Conservation (phyloP, 2,329 filamentous ascomycete genomes). For the Arachnopeziza araneosa region DNA sequence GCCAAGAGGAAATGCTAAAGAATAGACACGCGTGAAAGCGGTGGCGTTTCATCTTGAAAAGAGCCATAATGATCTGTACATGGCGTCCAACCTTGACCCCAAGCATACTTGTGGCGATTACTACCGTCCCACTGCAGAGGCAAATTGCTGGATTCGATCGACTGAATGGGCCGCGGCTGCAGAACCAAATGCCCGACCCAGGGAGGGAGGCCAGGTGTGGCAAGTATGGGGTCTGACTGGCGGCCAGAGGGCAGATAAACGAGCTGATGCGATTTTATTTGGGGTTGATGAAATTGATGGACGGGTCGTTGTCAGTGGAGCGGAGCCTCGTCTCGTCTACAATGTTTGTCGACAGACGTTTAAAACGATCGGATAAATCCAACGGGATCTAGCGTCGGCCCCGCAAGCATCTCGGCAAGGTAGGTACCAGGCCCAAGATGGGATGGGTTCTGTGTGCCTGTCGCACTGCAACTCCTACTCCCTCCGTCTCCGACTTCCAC, state of each 20-base stretch:
- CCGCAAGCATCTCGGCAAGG: background rate
- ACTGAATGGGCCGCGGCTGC: background rate
- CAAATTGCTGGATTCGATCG: background rate
- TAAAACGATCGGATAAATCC: background rate
- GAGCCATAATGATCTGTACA: background rate
- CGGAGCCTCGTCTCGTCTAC: background rate
- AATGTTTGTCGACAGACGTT: background rate
- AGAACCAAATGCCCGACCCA: background rate
- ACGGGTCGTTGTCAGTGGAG: background rate
- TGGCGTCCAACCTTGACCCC: background rate
- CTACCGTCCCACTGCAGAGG: background rate
- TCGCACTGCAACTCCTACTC: too few relatives aligned
- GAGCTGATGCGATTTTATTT: background rate
- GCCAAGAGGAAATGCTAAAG: background rate
- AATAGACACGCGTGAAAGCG: background rate
- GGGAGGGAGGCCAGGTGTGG: background rate
- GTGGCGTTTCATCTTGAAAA: background rate
- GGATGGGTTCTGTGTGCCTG: too few relatives aligned
- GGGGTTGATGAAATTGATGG: background rate
- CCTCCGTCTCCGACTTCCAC: too few relatives aligned
- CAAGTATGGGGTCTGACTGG: background rate
- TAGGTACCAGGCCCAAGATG: too few relatives aligned
- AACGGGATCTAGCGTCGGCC: background rate
- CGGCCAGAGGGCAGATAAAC: background rate
- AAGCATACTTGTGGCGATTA: background rate